phyloP scores from a whole-genome alignment of 164 flowering plant genomes.

The Santalum album region DNA sequence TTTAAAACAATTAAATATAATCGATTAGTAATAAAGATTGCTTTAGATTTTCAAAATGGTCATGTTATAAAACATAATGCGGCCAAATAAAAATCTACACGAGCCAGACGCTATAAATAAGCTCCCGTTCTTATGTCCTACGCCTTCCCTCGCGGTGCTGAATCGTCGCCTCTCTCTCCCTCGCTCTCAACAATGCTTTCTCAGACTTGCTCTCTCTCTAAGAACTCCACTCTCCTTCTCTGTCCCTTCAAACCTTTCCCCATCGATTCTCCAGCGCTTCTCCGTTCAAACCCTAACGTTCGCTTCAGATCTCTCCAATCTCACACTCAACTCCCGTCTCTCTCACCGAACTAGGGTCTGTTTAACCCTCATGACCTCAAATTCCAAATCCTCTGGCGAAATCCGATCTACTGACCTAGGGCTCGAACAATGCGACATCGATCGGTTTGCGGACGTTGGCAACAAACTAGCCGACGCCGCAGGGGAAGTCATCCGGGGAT shows the following conservation, averaged over 20 bases:
- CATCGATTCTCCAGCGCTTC: too few relatives aligned
- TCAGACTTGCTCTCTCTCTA: conserved; percentile 22
- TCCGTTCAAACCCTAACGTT: conserved; percentile 5
- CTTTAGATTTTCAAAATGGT: too few relatives aligned
- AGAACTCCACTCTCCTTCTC: conserved; percentile 8
- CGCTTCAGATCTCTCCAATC: conserved; percentile 1
- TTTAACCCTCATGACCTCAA: conserved; percentile 16
- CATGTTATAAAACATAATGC: too few relatives aligned
- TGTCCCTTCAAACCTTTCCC: conserved; percentile 5
- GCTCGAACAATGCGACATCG: conserved; percentile 22
- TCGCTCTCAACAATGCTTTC: conserved; percentile 18
- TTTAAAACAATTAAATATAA: too few relatives aligned
- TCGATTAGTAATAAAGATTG: too few relatives aligned
- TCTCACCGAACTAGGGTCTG: neutral
- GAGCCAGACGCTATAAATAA: too few relatives aligned
- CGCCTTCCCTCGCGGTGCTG: too few relatives aligned
- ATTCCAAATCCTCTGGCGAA: conserved; percentile 15
- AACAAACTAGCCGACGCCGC: conserved; percentile 79
- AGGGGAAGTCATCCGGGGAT: conserved; percentile 73
- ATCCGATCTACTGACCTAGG: conserved; percentile 5
- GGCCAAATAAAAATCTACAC: too few relatives aligned
- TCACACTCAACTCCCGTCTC: conserved; percentile 6
- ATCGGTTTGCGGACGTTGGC: conserved; percentile 51
- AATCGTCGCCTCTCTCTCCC: neutral
- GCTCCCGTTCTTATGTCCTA: too few relatives aligned